Base-by-base conservation (phyloP, 2,329 filamentous ascomycete genomes). In the Paraphaeosphaeria sporulosa region DNA sequence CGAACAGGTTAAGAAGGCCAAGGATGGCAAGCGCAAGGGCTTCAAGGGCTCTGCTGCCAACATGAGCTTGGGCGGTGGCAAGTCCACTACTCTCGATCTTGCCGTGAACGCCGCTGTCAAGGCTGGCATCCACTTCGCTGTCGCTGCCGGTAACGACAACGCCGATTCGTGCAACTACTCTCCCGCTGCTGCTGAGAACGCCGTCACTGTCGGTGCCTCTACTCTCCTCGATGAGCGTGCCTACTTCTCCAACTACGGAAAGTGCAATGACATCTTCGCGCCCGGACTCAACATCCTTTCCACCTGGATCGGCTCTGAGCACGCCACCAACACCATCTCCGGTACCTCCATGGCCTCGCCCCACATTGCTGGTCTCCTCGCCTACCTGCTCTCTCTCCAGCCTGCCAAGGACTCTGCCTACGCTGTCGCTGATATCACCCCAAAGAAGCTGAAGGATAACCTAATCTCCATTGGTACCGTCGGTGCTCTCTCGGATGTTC, bases 171-270 rank as follows among this genome's bases (percentile, higher is more conserved):
- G 95, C 90, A 96, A 95, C 86, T 99, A 98, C 88, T 99, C 95
- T 43, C 95, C 95, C 62, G 96, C 95, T 74, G 92, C 94, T 66
- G 93, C 96, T 71, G 85, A 88, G 73, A 93, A 96, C 76, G 94
- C 95, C 69, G 88, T 99, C 79, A 99, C 95, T 60, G 95, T 99
- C 66, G 96, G 94, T 81, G 95, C 95, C 69, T 96, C 93, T 48
- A 95, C 92, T 71, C 88, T 99, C 62, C 88, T 90, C 75, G 95
- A 99, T 78, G 92, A 93, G 86, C 94, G 95, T 82, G 95, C 95
- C 68, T 99, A 98, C 88, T 99, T 99, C 89, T 99, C 96, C 88
- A 99, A 99, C 91, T 98, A 90, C 81, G 95, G 95, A 81, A 95
- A 94, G 87, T 99, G 95, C 88, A 97, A 94, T 79, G 95, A 99